Conservation (phyloP, 2,329 filamentous ascomycete genomes). For the Graphilbum fragrans region DNA sequence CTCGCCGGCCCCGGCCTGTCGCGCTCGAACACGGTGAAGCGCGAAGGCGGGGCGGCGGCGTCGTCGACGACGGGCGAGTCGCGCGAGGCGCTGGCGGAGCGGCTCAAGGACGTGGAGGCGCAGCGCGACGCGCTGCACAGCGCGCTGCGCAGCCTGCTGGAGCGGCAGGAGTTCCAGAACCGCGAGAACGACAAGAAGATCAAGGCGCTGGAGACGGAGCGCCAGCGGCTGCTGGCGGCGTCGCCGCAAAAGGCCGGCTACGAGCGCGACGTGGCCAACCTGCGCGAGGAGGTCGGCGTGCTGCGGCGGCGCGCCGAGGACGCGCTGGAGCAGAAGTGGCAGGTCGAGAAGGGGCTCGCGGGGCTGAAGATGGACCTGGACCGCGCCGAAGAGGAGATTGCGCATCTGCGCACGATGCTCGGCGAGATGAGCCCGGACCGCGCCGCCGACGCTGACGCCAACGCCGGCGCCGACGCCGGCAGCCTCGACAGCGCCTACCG, state of each 20-base stretch:
- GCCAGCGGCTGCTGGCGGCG: conserved; percentile 56
- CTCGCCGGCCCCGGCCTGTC: conserved; percentile 14
- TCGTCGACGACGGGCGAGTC: conserved; percentile 32
- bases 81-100: conserved; percentile 60
- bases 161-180: conserved; percentile 75
- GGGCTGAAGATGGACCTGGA: conserved; percentile 82
- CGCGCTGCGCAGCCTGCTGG: conserved; percentile 72
- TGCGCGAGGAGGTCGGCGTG: conserved; percentile 75
- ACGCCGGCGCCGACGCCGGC: conserved; percentile 13
- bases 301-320: conserved; percentile 83
- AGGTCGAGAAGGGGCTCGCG: conserved; percentile 20
- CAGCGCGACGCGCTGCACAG: conserved; percentile 87
- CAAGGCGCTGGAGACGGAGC: conserved; percentile 61
- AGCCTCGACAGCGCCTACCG: conserved; percentile 59
- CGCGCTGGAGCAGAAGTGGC: conserved; percentile 86
- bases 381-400: conserved; percentile 85
- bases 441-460: conserved; percentile 5
- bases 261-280: conserved; percentile 65
- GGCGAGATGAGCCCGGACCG: conserved; percentile 55
- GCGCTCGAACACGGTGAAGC: conserved; percentile 48
- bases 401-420: conserved; percentile 68
- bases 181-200: conserved; percentile 76
- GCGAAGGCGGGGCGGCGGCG: conserved; percentile 6
- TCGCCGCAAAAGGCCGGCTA: conserved; percentile 69
- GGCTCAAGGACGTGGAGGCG: conserved; percentile 82